Evolutionary conservation across 768 basidiomycete species (phyloP), one percentile per base, ranked within the genome.

Genomic region (Tricholoma matsutake): DNA sequence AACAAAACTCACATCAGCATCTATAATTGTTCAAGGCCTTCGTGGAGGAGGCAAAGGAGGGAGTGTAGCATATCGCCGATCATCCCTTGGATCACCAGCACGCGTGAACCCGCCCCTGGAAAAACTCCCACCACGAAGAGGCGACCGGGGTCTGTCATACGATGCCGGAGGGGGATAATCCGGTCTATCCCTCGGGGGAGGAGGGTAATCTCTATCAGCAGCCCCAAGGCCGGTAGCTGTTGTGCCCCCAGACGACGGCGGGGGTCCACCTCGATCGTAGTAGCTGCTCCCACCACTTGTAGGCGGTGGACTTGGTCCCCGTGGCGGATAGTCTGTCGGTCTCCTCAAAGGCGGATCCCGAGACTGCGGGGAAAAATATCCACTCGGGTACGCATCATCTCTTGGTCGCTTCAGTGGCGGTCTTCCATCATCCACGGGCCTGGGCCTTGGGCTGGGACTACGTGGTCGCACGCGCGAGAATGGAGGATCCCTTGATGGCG

Each of bases 331-430:
- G 32, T 69, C 73, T 5, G 61, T 67, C 31, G 64, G 68, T 37
- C 68, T 64, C 13, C 71, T 64, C 10, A 65, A 62, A 6, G 65
- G 62, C n/a, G 62, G 61, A 39, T 56, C 62, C 22, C 62, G 56
- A 2, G 54, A 31, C 45, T 62, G 65, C 1, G 74, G 70, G 2
- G 76, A 68, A 62, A 78, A 78, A 60, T 73, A 76, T 8, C 72
- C 73, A 28, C 59, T 58, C 18, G 68, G 63, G 29, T 75, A 76
- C 3, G 47, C 63, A 31, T 83, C 82, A n/a, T 82, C 82, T 1
- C 82, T 74, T 1, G 72, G 43, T 35, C 83, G 73, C 58, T 83
- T 83, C 52, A 76, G 31, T 2, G 81, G 80, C 6, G 82, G 82
- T 22, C 81, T 73, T 22, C 71, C 22, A 47, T 80, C 81, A 22